Evolutionary conservation across 768 basidiomycete species (phyloP).

Genomic region (Hebeloma cylindrosporum): DNA sequence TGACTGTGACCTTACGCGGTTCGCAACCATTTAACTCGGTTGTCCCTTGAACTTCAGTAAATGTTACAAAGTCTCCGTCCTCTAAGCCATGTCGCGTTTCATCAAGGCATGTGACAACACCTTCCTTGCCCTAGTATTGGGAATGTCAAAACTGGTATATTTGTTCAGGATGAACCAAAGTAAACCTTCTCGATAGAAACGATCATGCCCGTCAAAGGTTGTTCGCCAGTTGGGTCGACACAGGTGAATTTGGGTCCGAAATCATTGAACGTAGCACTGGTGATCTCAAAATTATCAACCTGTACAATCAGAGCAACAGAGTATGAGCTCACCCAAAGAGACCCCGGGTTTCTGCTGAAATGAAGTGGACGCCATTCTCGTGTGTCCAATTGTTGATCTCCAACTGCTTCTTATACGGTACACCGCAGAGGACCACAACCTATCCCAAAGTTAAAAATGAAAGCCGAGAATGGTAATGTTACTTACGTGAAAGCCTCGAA

Average conservation of each 20-base stretch:
- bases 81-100: conserved; percentile 98
- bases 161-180: background rate
- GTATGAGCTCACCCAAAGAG: conserved; percentile 76
- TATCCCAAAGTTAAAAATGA: conserved; percentile 29
- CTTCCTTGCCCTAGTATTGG: conserved; percentile 71
- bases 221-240: conserved; percentile 97
- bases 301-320: background rate
- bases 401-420: conserved; percentile 75
- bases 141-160: conserved; percentile 3
- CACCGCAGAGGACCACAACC: conserved; percentile 89
- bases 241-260: conserved; percentile 94
- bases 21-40: conserved; percentile 86
- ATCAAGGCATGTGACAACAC: conserved; percentile 94
- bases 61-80: conserved; percentile 97
- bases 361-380: conserved; percentile 84
- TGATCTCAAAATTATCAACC: conserved; percentile 5
- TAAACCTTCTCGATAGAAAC: conserved; percentile 88
- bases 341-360: conserved; percentile 87
- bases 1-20: conserved; percentile 88
- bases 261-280: conserved; percentile 91
- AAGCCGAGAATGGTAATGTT: background rate
- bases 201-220: conserved; percentile 92
- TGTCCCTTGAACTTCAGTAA: conserved; percentile 96
- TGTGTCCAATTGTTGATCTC: conserved; percentile 98
- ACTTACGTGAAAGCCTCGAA: conserved; percentile 86